Base-by-base conservation (phyloP, 2,329 filamentous ascomycete genomes). In the Microsporum audouinii region DNA sequence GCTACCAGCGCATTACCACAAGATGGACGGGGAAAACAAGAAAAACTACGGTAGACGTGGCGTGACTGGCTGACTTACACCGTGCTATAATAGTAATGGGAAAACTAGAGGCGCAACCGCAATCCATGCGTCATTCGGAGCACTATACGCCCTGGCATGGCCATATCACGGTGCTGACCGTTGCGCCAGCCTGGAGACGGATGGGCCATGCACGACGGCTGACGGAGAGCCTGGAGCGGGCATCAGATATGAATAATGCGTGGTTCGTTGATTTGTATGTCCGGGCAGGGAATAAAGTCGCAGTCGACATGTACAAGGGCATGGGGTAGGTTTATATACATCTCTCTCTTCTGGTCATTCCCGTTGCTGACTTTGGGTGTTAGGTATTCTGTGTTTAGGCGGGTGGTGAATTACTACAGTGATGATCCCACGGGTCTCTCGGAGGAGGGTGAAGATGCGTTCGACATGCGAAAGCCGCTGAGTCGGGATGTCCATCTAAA, bases 81-180 rank as follows among this genome's bases (percentile, higher is more conserved):
- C n/a, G 55, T 33, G 31, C 38, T 47, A 14, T 14, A 23, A 41
- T 66, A 96, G 91, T 99, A 72, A 95, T 99, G 84, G 94, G 92
- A 71, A 99, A 99, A 78, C 83, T 95, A 63, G 92, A 97, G 78
- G 86, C 90, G 65, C 95, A 90, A 60, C 87, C 88, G 14, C 80
- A 88, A 51, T 84, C 85, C 59, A 83, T 88, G 72, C 81, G 84
- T 63, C 85, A 85, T 69, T 94, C 89, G 57, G 82, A 87, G 69
- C 91, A 96, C 77, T 95, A 95, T 77, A 87, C 96, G n/a, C 92
- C 92, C n/a, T 97, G 91, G 89, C 94, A 99, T 77, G 92, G 91
- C 23, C 94, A 99, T 76, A 95, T 99, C 71, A 99, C 94, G 3
- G 94, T 92, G 39, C 80, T 99, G 58, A 97, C 94, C 0, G 89